phyloP scores from a whole-genome alignment of 176 grass and related monocot species.

The Saccharum spontaneum region DNA sequence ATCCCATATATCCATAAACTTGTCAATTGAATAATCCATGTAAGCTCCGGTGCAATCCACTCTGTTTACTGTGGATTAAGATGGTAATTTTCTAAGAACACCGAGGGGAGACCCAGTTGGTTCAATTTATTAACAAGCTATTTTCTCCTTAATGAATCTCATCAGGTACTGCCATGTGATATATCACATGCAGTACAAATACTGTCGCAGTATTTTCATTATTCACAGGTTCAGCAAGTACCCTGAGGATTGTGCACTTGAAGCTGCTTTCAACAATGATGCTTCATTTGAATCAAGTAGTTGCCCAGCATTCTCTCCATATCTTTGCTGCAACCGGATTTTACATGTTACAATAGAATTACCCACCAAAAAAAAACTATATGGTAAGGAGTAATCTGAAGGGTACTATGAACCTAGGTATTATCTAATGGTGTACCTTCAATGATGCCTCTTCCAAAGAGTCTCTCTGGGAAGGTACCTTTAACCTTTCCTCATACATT shows the following conservation, averaged over 20 bases:
- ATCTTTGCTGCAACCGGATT: constrained; percentile 70
- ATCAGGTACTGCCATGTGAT: constrained; percentile 4
- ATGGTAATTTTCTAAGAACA: neutral
- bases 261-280: constrained; percentile 82
- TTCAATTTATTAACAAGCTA: neutral
- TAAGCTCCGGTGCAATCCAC: neutral
- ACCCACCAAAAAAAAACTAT: neutral
- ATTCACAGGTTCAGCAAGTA: constrained; percentile 43
- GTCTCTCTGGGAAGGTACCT: constrained; percentile 87
- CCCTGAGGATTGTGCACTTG: constrained; percentile 91
- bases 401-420: neutral
- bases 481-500: constrained; percentile 94
- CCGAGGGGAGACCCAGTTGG: neutral
- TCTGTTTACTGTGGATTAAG: neutral
- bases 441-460: constrained; percentile 82
- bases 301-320: constrained; percentile 78
- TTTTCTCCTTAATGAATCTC: constrained; percentile 1
- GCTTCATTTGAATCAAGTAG: constrained; percentile 79
- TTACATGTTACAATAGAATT: constrained; percentile 29
- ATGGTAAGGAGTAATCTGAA: constrained; percentile 8
- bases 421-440: constrained; percentile 56
- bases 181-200: constrained; percentile 13
- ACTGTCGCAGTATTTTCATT: constrained; percentile 24
- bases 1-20: neutral
- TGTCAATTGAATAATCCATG: neutral